Percentiles rank a stretch among this genome's conserved stretches.
phyloP scores from a whole-genome alignment of 192 early-diverging fungal species.

The Oehlia diaphana region DNA sequence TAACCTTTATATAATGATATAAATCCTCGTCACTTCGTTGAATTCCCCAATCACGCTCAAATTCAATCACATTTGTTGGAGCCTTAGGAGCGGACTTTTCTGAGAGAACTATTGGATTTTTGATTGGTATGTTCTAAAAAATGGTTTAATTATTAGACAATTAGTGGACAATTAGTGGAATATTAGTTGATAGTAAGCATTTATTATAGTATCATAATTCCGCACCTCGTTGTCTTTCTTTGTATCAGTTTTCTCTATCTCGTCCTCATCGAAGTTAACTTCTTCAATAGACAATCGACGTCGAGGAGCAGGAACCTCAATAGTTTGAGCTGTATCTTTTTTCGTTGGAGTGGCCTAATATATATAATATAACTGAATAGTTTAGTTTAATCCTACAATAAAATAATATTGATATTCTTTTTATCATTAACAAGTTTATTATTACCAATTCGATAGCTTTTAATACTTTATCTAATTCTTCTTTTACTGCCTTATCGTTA shows the following conservation, averaged over 20 bases:
- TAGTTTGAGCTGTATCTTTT: not conserved
- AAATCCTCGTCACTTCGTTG: constrained; percentile 46
- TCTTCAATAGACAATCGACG: constrained; percentile 20
- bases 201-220: not conserved
- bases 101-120: not conserved
- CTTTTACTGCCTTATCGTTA: constrained; percentile 58
- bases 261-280: constrained; percentile 22
- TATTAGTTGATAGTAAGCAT: not conserved
- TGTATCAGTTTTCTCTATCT: not conserved
- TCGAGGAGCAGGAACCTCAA: not conserved
- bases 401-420: not conserved
- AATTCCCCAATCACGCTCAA: constrained; percentile 72
- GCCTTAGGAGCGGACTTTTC: not conserved
- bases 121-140: not conserved
- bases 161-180: too few species aligned
- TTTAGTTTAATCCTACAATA: not conserved
- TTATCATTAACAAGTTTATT: not conserved
- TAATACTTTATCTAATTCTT: constrained; percentile 57
- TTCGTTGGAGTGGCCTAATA: not conserved
- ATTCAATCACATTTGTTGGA: constrained; percentile 66
- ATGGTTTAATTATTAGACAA: not conserved
- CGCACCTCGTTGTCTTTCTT: not conserved
- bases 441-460: constrained; percentile 1
- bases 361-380: not conserved
- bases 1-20: constrained; percentile 63